Evolutionary conservation across 1,284 basidiomycete species (phyloP).

Genomic region (Hemileia vastatrix): DNA sequence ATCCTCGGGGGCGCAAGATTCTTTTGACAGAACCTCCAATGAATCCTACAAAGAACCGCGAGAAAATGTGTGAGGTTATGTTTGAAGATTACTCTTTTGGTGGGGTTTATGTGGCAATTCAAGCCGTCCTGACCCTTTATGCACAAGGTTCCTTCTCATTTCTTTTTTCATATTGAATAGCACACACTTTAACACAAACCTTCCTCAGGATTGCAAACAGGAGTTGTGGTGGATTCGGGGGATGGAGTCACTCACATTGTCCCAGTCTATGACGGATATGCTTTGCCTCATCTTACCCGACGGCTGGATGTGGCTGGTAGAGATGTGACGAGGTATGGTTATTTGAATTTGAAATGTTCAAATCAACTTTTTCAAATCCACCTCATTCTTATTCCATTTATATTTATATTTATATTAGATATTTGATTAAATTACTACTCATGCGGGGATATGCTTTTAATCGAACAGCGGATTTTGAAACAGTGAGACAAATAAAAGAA

Average conservation of each 20-base stretch:
- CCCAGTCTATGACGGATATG: constrained; percentile 93
- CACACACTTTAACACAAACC: no score
- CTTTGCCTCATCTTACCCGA: constrained; percentile 85
- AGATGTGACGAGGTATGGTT: constrained; percentile 95
- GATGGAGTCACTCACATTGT: constrained; percentile 99
- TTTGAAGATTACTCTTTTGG: constrained; percentile 97
- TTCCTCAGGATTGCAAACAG: constrained; percentile 93
- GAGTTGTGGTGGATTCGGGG: constrained; percentile 96
- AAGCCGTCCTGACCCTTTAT: constrained; percentile 94
- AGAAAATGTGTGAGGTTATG: constrained; percentile 96
- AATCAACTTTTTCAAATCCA: no score
- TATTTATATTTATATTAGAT: no score
- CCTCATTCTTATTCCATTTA: no score
- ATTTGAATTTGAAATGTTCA: no score
- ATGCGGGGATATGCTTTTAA: constrained; percentile 99
- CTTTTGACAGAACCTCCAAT: constrained; percentile 98
- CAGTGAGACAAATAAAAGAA: constrained; percentile 97
- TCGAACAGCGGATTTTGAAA: constrained; percentile 97
- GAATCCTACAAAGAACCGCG: constrained; percentile 90
- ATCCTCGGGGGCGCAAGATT: constrained; percentile 79
- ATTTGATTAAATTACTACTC: constrained; percentile 93
- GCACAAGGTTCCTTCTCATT: no score
- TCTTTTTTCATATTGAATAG: no score
- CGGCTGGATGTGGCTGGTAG: constrained; percentile 94
- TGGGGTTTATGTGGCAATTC: constrained; percentile 94